Evolutionary conservation across 257 asterid species (phyloP).

Genomic region (Solanum tacnaense): DNA sequence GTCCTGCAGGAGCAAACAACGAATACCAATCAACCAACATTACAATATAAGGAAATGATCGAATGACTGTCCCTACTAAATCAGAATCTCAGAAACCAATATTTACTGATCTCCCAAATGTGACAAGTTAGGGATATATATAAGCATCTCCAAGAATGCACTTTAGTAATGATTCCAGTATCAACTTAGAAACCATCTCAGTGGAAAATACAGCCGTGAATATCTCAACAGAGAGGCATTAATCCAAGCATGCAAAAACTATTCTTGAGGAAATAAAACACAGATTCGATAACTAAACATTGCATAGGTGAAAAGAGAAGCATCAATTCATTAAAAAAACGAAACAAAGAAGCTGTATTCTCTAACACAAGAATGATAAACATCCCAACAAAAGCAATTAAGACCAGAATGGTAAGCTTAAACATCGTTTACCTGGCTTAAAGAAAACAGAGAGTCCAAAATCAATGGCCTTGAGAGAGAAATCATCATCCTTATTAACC

Average conservation of each 20-base stretch:
- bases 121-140: background rate
- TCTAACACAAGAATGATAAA: background rate
- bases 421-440: background rate
- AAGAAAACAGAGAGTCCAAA: conserved; percentile 1
- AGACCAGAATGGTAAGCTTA: background rate
- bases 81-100: background rate
- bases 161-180: background rate
- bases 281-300: background rate
- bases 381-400: background rate
- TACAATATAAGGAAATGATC: background rate
- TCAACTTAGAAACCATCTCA: background rate
- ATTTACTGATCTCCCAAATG: background rate
- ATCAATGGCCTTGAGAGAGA: background rate
- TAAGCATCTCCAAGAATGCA: background rate
- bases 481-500: conserved; percentile 1
- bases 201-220: background rate
- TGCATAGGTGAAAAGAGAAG: background rate
- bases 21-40: background rate
- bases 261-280: background rate
- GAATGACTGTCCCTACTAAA: background rate
- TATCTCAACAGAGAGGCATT: background rate
- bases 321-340: background rate
- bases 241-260: background rate
- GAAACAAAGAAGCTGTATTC: background rate
- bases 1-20: background rate